These are phyloP conservation scores for Aristolochia contorta DNA, from an alignment of 164 flowering plant species.

Conservation along the genomic window DNA sequence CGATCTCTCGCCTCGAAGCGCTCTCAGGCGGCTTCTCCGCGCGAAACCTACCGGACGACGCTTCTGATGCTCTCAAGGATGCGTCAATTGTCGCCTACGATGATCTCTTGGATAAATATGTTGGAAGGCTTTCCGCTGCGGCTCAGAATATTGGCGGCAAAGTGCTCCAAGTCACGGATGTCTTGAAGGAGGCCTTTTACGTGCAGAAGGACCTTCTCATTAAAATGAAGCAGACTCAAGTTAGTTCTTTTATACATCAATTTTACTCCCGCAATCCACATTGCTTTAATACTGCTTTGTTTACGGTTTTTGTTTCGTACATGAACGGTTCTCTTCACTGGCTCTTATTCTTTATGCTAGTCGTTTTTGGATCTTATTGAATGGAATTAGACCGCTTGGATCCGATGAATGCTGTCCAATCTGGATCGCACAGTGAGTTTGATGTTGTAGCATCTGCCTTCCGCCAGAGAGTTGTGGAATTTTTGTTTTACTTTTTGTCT, in stretches of 20 bases:
- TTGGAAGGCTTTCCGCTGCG: slow-evolving; percentile 47
- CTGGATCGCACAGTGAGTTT: neutral
- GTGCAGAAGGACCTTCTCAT: slow-evolving; percentile 70
- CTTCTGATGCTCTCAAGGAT: slow-evolving; percentile 18
- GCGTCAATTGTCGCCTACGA: slow-evolving; percentile 69
- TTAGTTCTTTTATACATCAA: slow-evolving; percentile 10
- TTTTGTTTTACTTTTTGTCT: too few species aligned
- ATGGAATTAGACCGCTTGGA: neutral
- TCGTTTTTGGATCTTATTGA: neutral
- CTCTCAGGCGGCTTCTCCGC: slow-evolving; percentile 22
- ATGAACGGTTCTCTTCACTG: too few species aligned
- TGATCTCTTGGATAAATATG: slow-evolving; percentile 39
- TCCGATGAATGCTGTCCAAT: neutral
- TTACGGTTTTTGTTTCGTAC: too few species aligned
- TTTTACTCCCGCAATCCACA: neutral
- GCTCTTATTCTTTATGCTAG: too few species aligned
- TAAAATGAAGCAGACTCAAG: slow-evolving; percentile 67
- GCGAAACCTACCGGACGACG: neutral
- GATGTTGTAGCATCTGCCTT: too few species aligned
- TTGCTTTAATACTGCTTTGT: too few species aligned
- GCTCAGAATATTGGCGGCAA: slow-evolving; percentile 91
- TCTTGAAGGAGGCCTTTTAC: slow-evolving; percentile 51
- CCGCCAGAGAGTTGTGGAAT: too few species aligned
- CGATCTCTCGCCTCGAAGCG: slow-evolving; percentile 72
- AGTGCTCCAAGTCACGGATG: slow-evolving; percentile 59